A percentile compares a stretch with the other conserved stretches of the same genome.
Evolutionary conservation across 176 grass and related monocot genomes (phyloP).

Genomic region (Hordeum vulgare): DNA sequence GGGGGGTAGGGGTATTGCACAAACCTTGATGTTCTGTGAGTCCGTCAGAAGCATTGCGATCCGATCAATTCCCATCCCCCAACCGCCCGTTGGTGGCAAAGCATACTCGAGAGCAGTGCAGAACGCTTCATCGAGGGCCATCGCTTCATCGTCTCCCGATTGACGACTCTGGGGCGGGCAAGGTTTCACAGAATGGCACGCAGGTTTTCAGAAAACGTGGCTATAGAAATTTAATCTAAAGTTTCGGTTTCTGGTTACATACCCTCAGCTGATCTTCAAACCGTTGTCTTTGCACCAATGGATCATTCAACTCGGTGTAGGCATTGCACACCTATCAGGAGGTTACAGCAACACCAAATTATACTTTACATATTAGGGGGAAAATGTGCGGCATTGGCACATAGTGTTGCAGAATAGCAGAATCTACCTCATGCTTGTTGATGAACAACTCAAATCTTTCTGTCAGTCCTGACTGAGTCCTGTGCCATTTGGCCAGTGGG

Average conservation of each 20-base stretch:
- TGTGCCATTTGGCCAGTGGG: slow-evolving; percentile 83
- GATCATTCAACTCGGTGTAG: background rate
- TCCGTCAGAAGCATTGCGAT: background rate
- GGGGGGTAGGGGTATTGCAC: background rate
- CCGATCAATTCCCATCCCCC: slow-evolving; percentile 5
- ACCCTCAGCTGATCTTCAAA: background rate
- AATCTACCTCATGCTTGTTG: slow-evolving; percentile 71
- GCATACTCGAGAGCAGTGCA: slow-evolving; percentile 22
- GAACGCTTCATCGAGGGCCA: background rate
- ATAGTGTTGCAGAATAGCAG: background rate
- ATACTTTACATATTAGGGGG: background rate
- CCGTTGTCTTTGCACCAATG: background rate
- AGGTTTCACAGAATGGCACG: background rate
- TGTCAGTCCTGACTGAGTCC: slow-evolving; percentile 44
- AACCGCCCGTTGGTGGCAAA: slow-evolving; percentile 13
- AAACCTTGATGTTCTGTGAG: background rate
- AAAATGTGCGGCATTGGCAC: background rate
- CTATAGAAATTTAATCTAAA: background rate
- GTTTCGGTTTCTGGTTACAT: background rate
- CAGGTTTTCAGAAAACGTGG: background rate
- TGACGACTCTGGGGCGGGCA: background rate
- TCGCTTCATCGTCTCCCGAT: slow-evolving; percentile 12
- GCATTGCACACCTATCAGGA: slow-evolving; percentile 3
- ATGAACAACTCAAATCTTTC: slow-evolving; percentile 81
- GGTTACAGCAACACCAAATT: background rate